Evolutionary conservation across 257 asterid genomes (phyloP), one percentile per base, ranked within the genome.

Genomic region (Mitragyna speciosa): DNA sequence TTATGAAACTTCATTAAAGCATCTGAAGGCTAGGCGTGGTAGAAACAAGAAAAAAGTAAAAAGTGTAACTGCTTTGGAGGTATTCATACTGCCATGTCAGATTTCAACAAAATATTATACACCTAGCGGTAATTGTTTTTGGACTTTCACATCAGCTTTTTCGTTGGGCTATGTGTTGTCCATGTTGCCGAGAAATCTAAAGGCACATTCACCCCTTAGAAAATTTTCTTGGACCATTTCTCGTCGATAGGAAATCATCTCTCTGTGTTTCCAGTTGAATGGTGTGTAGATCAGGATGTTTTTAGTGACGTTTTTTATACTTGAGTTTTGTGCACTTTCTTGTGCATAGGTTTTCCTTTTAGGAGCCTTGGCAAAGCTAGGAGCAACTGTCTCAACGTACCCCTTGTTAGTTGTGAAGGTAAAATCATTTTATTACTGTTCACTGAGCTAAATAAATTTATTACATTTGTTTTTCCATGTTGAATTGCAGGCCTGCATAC

Each of bases 381-480:
- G 98, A 81, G 98, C 97, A 81, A 94, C 98, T 75, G 82, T 94
- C 75, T 87, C 84, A 80, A 94, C 98, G 81, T 94, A 94, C 82
- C 98, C 98, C 39, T 87, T 94, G 85, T 86, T 94, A 84, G 97
- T 94, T 72, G 98, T 94, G 70, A 93, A 92, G 98, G 98, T 93
- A 85, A 83, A 78, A 30, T 52, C 68, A 72, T 72, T 43, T 51
- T 8, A n/a, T 30, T 69, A 33, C 4, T 58, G 54, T 72, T 73
- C 45, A 28, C 28, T 47, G n/a, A 39, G 39, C 26, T 30, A 68
- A 39, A 36, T 22, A 5, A 52, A 69, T 2, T 52, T 48, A 54
- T 36, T 30, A 14, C 22, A 17, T 58, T 22, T 66, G 16, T 70
- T 69, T 54, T 72, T 24, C 2, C 33, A 43, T 22, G 30, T 30